Base-by-base conservation (phyloP, 2,329 filamentous ascomycete genomes). In the Aspergillus sp. region DNA sequence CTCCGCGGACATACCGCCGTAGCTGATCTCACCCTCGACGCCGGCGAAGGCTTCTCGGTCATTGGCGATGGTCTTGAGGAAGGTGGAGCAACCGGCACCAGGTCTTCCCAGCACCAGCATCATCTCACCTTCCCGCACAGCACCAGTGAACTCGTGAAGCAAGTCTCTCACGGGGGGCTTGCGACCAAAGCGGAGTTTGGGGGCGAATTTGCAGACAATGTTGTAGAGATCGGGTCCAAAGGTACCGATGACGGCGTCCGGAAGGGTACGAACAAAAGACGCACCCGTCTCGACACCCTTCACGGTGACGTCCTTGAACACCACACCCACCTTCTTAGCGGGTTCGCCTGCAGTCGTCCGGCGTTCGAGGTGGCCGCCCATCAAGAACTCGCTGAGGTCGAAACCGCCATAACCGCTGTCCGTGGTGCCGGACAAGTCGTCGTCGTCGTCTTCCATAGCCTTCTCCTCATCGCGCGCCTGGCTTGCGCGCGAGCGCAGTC, bases 201-300 rank as follows among this genome's bases (percentile, higher is more conserved):
- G 85, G 23, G 86, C 68, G 59, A 84, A 86, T 6, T 78, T 70
- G 32, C 79, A 80, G 13, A 92, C 67, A 6, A 91, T 77, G 21
- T 80, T 83, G 72, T 91, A 94, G 1, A 94, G 77, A 73, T 94
- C 91, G 0, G 90, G 90, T 0, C 91, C 91, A 71, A 95, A 94
- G 0, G 90, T 92, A 21, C 90, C 90, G 4, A 92, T 63, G 39
- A 94, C 81, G 2, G 90, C 90, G 64, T 90, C 84, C 0, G 90
- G 90, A 0, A 94, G 77, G 0, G 90, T 92, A 62, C 86, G 86
- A 25, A 90, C 89, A 64, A 90, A 90, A 0, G 85, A 85, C 0
- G 88, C 81, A 0, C 86, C 87, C 11, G 85, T 86, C 44, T 87
- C 86, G 7, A 88, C 78, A 17, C 90, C 90, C 72, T 89, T 88